Percentiles rank a stretch among this genome's conserved stretches.
Conservation (phyloP, 1,284 basidiomycete genomes). For the Tylopilus sp. region DNA sequence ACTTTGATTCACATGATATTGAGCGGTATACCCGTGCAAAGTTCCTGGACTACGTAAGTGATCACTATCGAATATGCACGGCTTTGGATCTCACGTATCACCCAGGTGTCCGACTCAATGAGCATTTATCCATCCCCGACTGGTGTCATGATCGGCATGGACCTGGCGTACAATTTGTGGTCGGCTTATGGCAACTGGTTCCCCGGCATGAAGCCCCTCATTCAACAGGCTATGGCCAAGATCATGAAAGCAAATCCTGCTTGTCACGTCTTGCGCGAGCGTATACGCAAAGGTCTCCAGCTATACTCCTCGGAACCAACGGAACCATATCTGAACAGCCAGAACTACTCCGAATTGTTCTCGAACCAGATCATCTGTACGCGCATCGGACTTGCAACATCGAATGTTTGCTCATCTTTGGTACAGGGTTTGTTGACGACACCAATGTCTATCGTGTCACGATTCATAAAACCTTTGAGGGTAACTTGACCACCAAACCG, state of each 20-base stretch:
- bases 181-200: slow-evolving; percentile 99
- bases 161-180: slow-evolving; percentile 97
- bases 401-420: slow-evolving; percentile 9
- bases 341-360: slow-evolving; percentile 97
- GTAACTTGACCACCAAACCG: slow-evolving; percentile 99
- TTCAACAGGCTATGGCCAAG: slow-evolving; percentile 99
- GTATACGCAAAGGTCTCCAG: slow-evolving; percentile 97
- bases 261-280: slow-evolving; percentile 96
- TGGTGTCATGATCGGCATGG: slow-evolving; percentile 98
- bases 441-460: slow-evolving; percentile 99
- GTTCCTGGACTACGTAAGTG: slow-evolving; percentile 87
- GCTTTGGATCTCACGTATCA: slow-evolving; percentile 5
- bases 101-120: slow-evolving; percentile 86
- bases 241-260: slow-evolving; percentile 99
- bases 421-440: slow-evolving; percentile 92
- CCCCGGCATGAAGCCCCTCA: slow-evolving; percentile 96
- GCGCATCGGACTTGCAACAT: slow-evolving; percentile 25
- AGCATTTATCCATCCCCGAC: slow-evolving; percentile 98
- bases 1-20: slow-evolving; percentile 98
- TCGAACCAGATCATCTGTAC: slow-evolving; percentile 99
- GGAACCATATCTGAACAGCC: slow-evolving; percentile 97
- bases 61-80: not conserved
- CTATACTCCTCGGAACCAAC: slow-evolving; percentile 99
- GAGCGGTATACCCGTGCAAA: slow-evolving; percentile 97
- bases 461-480: slow-evolving; percentile 99